Percentiles rank a stretch among this genome's conserved stretches.
Evolutionary conservation across 441 rosid species (phyloP).

Genomic region (Mallotus repandus): DNA sequence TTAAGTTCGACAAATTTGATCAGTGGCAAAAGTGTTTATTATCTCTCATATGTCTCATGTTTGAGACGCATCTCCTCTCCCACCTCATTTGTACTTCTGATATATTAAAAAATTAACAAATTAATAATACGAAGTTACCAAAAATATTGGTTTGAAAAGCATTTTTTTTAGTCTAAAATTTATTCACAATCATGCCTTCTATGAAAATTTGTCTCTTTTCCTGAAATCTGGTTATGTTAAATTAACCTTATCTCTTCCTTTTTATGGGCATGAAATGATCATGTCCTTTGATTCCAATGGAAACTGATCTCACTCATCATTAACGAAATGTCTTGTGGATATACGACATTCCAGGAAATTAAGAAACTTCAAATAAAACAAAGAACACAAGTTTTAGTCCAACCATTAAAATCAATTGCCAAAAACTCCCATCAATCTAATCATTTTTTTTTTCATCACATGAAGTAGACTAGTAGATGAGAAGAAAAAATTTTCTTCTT

Average conservation of each 20-base stretch:
- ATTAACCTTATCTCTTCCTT: constrained; percentile 1
- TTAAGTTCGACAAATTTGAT: no score
- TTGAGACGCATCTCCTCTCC: no score
- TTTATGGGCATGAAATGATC: neutral
- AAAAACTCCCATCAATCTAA: neutral
- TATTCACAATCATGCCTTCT: neutral
- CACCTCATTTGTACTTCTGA: no score
- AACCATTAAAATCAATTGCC: neutral
- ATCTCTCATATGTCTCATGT: no score
- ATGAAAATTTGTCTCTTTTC: neutral
- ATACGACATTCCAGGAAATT: neutral
- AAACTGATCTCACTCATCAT: constrained; percentile 1
- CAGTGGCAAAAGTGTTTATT: no score
- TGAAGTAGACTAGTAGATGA: no score
- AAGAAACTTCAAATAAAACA: neutral
- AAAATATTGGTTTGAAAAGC: no score
- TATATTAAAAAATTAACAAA: no score
- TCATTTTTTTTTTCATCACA: neutral
- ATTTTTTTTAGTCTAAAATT: no score
- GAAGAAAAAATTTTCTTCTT: neutral
- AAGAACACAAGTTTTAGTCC: neutral
- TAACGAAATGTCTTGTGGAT: neutral
- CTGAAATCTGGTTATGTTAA: neutral
- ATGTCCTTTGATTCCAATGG: neutral
- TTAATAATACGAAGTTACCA: no score